Evolutionary conservation across 306 rosid genomes (phyloP), one percentile per base, ranked within the genome.

Genomic region (Cotoneaster glaucophyllus): DNA sequence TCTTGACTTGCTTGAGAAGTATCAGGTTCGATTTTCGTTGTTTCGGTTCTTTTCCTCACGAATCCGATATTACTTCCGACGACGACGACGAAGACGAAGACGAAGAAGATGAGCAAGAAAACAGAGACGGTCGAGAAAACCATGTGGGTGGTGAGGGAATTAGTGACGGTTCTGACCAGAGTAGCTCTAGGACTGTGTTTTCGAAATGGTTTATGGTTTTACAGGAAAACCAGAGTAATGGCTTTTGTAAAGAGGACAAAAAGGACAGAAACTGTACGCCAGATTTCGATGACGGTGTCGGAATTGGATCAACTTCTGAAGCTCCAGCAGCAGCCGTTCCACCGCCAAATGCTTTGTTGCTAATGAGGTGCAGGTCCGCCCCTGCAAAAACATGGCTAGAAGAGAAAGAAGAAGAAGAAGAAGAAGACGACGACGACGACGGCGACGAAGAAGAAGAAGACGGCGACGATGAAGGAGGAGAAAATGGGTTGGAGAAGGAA

Each of bases 321-420:
- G 25, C 19, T 31, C 68, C 50, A 1, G 86, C 21, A 41, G 74
- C 78, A 2, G 15, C 81, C 15, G 90, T 61, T 22, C 96, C 98
- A 4, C 98, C 98, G 1, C 81, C 96, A 65, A 94, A 91, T 84
- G 97, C 98, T 25, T 79, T 94, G 53, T 77, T 94, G 71, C 91
- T 94, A 17, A 94, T 94, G 98, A 87, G 98, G 10, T 91, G 98
- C 44, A 82, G 95, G 86, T 94, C 98, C 50, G 97, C 98, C 75
- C 98, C 98, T 8, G 93, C 92, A 17, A 92, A 90, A 80, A 87
- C 90, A 24, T 87, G 93, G 93, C 28, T 82, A 71, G 88, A 78
- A 75, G 90, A 83, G 81, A 84, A 80, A 28, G 64, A 71, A 37
- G 72, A 68, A 50, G 82, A 56, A 25, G 76, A 65, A 18, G 18